Conservation (phyloP, 2,329 filamentous ascomycete species). For the Fusarium nygamai region DNA sequence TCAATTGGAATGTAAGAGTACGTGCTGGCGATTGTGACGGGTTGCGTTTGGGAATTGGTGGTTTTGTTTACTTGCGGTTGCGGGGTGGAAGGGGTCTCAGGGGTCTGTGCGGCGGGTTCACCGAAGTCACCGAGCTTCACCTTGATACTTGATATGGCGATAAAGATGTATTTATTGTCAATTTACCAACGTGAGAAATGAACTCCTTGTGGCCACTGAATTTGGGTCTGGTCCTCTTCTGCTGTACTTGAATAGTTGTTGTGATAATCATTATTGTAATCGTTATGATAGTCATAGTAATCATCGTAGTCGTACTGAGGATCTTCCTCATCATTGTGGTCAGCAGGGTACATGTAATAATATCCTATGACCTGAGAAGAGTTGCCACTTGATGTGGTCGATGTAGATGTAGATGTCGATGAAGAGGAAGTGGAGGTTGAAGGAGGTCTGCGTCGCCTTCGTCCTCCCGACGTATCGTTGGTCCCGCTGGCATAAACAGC, state of each 20-base stretch:
- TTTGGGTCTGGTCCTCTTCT: background rate
- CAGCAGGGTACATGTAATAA: background rate
- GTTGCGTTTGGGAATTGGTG: conserved; percentile 4
- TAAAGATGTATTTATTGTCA: background rate
- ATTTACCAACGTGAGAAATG: conserved; percentile 15
- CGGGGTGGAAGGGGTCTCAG: conserved; percentile 34
- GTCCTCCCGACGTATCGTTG: background rate
- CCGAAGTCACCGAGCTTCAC: conserved; percentile 35
- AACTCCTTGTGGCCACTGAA: conserved; percentile 26
- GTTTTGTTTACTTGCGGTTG: conserved; percentile 46
- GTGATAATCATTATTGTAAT: background rate
- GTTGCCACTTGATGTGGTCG: background rate
- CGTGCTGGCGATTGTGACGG: background rate
- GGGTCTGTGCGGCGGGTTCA: conserved; percentile 43
- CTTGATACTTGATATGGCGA: background rate
- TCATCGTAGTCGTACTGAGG: background rate
- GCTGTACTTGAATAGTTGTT: background rate
- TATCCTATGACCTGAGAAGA: background rate
- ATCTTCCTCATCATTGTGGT: background rate
- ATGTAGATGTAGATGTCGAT: background rate
- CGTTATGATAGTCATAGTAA: background rate
- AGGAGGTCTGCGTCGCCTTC: background rate
- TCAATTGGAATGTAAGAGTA: background rate
- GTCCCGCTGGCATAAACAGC: conserved; percentile 31
- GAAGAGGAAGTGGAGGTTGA: background rate